Conservation (phyloP, 2,329 filamentous ascomycete species). For the Cordyceps militaris region DNA sequence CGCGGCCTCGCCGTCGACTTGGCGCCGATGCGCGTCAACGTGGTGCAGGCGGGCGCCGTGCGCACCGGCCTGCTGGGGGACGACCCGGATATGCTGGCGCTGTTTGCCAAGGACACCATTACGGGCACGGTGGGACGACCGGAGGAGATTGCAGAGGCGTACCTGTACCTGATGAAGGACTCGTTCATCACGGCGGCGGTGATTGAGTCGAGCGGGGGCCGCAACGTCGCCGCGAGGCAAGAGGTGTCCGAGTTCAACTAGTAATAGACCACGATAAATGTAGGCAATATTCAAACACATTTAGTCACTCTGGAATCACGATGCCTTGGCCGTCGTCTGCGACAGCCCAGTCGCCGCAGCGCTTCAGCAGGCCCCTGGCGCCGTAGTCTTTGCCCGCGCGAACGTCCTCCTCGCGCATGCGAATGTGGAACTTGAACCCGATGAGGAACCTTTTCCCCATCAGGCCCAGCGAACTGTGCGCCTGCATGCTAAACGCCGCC, state of each 20-base stretch:
- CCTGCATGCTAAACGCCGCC: conserved; percentile 14
- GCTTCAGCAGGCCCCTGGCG: conserved; percentile 14
- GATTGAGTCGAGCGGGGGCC: conserved; percentile 22
- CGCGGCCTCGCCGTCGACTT: conserved; percentile 55
- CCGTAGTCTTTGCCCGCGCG: conserved; percentile 15
- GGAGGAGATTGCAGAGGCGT: conserved; percentile 37
- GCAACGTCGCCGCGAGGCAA: conserved; percentile 18
- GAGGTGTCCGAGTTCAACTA: conserved; percentile 4
- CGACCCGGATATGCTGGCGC: conserved; percentile 10
- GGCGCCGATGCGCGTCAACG: conserved; percentile 56
- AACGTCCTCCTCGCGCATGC: conserved; percentile 12
- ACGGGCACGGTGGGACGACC: conserved; percentile 24
- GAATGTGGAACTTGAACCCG: conserved; percentile 18
- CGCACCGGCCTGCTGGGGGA: conserved; percentile 35
- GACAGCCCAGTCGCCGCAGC: conserved; percentile 18
- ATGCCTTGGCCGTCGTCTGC: neutral
- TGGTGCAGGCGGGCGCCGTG: conserved; percentile 49
- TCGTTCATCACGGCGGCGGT: conserved; percentile 29
- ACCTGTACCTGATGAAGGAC: conserved; percentile 38
- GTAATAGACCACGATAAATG: no score
- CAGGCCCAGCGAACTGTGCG: conserved; percentile 14
- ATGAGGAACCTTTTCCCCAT: conserved; percentile 19
- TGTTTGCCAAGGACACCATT: conserved; percentile 16
- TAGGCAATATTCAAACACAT: no score
- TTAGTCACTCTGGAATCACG: conserved; percentile 5